A percentile compares a stretch with the other conserved stretches of the same genome.
These are phyloP conservation scores for Microdochium nivale DNA, from an alignment of 2,329 filamentous ascomycete species.

Conservation along the genomic window DNA sequence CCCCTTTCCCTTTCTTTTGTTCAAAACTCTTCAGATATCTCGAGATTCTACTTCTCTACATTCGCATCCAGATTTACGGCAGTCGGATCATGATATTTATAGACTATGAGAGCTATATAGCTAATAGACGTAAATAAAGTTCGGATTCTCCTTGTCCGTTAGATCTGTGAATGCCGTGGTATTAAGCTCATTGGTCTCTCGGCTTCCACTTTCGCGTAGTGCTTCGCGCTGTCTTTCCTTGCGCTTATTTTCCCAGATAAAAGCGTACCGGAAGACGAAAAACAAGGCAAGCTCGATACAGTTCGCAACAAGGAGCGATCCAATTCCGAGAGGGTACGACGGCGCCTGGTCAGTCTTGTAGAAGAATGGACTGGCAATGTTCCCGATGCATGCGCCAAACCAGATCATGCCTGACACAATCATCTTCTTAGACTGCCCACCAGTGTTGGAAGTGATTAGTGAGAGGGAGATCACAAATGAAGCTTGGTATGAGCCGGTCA, in stretches of 20 bases:
- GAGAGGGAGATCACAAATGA: constrained; percentile 31
- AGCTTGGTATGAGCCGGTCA: constrained; percentile 28
- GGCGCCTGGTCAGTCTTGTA: constrained; percentile 45
- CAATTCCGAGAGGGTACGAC: constrained; percentile 29
- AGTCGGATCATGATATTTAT: constrained; percentile 6
- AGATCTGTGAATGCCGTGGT: constrained; percentile 30
- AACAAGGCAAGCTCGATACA: constrained; percentile 28
- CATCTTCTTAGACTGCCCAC: constrained; percentile 54
- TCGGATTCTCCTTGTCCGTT: constrained; percentile 33
- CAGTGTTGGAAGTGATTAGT: constrained; percentile 39
- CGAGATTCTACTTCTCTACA: too few relatives aligned
- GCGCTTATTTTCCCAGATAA: constrained; percentile 28
- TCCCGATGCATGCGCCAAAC: constrained; percentile 50
- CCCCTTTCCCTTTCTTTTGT: too few relatives aligned
- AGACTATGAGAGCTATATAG: neutral
- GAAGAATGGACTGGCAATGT: constrained; percentile 55
- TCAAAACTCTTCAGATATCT: too few relatives aligned
- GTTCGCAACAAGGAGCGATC: constrained; percentile 30
- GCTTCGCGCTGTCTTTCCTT: constrained; percentile 13
- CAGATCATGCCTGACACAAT: constrained; percentile 54
- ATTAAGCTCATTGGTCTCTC: constrained; percentile 20
- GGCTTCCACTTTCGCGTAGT: constrained; percentile 14
- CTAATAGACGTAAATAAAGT: constrained; percentile 30
- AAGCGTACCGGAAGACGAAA: constrained; percentile 26
- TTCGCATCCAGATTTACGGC: too few relatives aligned